These are phyloP conservation scores for Xanthoconium separans DNA, from an alignment of 1,284 basidiomycete species.

Conservation along the genomic window DNA sequence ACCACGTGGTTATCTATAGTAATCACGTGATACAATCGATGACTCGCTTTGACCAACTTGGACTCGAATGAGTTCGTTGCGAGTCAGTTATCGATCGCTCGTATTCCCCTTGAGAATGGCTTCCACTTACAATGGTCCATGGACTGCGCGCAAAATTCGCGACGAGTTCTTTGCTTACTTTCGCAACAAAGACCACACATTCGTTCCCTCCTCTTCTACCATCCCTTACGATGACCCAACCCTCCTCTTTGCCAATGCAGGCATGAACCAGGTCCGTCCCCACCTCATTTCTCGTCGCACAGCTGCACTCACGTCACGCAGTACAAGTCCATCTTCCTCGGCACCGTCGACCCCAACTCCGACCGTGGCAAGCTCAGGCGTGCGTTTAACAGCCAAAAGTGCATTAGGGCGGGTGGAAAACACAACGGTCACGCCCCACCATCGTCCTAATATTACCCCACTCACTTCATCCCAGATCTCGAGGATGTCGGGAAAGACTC, in stretches of 20 bases:
- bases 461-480: constrained; percentile 59
- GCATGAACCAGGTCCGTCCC: constrained; percentile 82
- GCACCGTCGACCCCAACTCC: constrained; percentile 91
- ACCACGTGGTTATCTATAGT: constrained; percentile 19
- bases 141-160: constrained; percentile 71
- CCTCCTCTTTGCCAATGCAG: constrained; percentile 96
- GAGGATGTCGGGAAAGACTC: constrained; percentile 99
- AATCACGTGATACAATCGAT: constrained; percentile 18
- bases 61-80: no score
- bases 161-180: constrained; percentile 83
- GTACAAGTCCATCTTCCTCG: constrained; percentile 97
- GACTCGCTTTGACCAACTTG: no score
- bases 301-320: constrained; percentile 34
- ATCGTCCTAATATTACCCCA: not conserved
- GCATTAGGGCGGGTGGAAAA: constrained; percentile 97
- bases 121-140: constrained; percentile 41
- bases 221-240: constrained; percentile 98
- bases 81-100: constrained; percentile 31
- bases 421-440: constrained; percentile 75
- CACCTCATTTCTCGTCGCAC: not conserved
- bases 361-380: constrained; percentile 88
- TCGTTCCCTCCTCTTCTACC: constrained; percentile 91
- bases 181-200: constrained; percentile 77
- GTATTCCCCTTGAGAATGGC: constrained; percentile 23
- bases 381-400: constrained; percentile 96